Evolutionary conservation across 2,329 filamentous ascomycete genomes (phyloP).

Genomic region (Laburnicola sp.): DNA sequence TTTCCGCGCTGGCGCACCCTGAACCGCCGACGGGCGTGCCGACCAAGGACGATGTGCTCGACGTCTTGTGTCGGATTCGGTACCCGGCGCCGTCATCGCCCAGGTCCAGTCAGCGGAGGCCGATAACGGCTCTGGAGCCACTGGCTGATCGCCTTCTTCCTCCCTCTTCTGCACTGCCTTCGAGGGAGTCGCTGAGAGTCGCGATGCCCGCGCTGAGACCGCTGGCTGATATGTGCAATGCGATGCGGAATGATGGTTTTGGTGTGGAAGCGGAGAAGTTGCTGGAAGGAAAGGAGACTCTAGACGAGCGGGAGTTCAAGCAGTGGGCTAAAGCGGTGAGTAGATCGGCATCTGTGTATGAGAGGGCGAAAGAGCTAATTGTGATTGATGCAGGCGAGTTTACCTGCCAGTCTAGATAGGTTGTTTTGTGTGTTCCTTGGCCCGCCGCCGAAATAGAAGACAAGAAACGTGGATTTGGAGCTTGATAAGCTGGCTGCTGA

Average conservation of each 20-base stretch:
- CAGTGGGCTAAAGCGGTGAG: slow-evolving; percentile 5
- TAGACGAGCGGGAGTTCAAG: background rate
- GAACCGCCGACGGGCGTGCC: background rate
- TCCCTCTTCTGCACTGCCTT: background rate
- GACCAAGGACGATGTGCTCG: slow-evolving; percentile 6
- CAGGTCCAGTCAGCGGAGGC: background rate
- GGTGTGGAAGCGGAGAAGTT: slow-evolving; percentile 3
- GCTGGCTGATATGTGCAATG: slow-evolving; percentile 2
- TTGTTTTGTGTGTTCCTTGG: too few species aligned
- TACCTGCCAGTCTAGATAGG: too few species aligned
- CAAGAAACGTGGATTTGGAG: too few species aligned
- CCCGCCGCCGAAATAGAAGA: too few species aligned
- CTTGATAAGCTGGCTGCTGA: too few species aligned
- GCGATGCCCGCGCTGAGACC: background rate
- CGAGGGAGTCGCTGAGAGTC: background rate
- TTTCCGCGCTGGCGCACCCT: background rate
- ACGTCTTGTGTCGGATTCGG: slow-evolving; percentile 5
- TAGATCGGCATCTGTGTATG: too few species aligned
- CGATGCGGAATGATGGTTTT: slow-evolving; percentile 4
- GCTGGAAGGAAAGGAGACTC: slow-evolving; percentile 1
- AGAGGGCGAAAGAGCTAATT: too few species aligned
- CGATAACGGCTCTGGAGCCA: background rate
- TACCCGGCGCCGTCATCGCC: background rate
- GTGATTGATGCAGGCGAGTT: too few species aligned
- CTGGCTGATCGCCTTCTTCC: slow-evolving; percentile 3